phyloP scores from a whole-genome alignment of 176 grass and related monocot species.

The Rhynchospora pubera region DNA sequence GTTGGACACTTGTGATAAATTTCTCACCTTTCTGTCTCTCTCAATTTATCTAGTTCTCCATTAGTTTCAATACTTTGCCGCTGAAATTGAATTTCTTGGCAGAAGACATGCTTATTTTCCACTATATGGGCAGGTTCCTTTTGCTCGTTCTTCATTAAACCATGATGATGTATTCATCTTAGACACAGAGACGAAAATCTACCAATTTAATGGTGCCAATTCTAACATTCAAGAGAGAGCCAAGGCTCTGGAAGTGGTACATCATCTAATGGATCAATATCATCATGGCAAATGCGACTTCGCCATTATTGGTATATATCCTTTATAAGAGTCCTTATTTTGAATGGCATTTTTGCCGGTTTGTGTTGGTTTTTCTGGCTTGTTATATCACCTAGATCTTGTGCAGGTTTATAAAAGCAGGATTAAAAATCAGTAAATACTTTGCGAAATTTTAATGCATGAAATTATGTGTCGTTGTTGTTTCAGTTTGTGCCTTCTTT shows the following conservation, averaged over 20 bases:
- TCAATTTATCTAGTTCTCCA: neutral
- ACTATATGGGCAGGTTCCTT: constrained; percentile 69
- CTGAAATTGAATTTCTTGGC: constrained; percentile 15
- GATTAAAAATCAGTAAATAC: neutral
- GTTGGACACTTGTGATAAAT: neutral
- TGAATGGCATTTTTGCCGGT: neutral
- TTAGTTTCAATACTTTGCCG: neutral
- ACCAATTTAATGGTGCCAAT: constrained; percentile 94
- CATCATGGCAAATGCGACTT: constrained; percentile 78
- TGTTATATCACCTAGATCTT: constrained; percentile 9
- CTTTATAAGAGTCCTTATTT: neutral
- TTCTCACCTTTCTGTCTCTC: neutral
- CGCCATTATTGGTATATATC: constrained; percentile 74
- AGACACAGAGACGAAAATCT: constrained; percentile 82
- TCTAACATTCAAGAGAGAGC: constrained; percentile 98
- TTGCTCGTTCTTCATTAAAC: constrained; percentile 82
- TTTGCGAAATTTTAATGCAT: neutral
- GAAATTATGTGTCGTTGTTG: neutral
- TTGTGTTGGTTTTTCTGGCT: neutral
- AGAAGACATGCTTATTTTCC: constrained; percentile 8
- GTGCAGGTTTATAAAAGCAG: neutral
- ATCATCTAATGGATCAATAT: constrained; percentile 88
- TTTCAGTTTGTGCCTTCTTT: neutral
- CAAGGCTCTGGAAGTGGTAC: constrained; percentile 90
- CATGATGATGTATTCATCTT: constrained; percentile 99